Percentiles rank a stretch among this genome's conserved stretches.
Evolutionary conservation across 495 filamentous ascomycete genomes (phyloP).

Genomic region (Lasiosphaeria hispida): DNA sequence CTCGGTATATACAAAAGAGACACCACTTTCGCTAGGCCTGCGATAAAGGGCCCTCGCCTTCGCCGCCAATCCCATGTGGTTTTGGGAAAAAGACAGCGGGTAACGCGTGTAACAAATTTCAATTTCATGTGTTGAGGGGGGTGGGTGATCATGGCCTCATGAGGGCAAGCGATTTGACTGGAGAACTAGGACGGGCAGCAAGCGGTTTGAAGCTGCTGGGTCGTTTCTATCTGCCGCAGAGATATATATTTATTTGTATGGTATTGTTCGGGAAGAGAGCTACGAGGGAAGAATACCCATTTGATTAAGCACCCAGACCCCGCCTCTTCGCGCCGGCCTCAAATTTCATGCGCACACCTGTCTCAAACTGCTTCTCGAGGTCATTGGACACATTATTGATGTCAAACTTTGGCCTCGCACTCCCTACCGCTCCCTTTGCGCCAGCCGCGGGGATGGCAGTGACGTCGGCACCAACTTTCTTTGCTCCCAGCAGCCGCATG

Average conservation of each 20-base stretch:
- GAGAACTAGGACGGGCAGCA: neutral
- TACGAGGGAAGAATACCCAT: constrained; percentile 3
- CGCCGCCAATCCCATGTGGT: no score
- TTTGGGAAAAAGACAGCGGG: no score
- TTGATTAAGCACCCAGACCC: constrained; percentile 51
- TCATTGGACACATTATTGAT: constrained; percentile 48
- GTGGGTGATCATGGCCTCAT: neutral
- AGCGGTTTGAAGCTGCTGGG: neutral
- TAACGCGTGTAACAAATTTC: no score
- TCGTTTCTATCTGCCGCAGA: neutral
- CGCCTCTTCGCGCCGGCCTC: constrained; percentile 49
- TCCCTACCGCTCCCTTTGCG: constrained; percentile 15
- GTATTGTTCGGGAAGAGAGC: neutral
- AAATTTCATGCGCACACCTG: constrained; percentile 57
- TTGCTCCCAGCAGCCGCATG: constrained; percentile 53
- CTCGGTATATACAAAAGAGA: no score
- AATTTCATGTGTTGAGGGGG: no score
- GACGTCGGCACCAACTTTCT: constrained; percentile 31
- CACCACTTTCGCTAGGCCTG: no score
- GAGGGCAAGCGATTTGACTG: neutral
- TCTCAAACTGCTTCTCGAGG: constrained; percentile 57
- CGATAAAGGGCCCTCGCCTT: no score
- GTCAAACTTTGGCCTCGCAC: constrained; percentile 29
- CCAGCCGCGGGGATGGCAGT: constrained; percentile 11
- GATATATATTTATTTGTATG: constrained; percentile 1